These are phyloP conservation scores for Grosmannia huntii DNA, from an alignment of 2,329 filamentous ascomycete species.

Conservation along the genomic window DNA sequence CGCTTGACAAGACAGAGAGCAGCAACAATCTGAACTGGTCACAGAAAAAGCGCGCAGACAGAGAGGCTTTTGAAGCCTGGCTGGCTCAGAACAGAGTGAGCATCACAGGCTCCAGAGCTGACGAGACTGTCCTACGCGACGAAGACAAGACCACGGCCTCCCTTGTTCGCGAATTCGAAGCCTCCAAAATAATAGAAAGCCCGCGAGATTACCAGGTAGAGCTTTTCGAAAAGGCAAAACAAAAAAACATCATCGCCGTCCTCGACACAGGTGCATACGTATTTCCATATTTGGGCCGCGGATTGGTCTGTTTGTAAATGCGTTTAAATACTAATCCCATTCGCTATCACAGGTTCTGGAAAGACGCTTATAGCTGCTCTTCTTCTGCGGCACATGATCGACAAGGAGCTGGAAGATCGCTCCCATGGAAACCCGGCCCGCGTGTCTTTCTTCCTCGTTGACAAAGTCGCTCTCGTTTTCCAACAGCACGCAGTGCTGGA, in stretches of 20 bases:
- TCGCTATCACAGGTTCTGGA: conserved; percentile 54
- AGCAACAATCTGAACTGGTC: conserved; percentile 15
- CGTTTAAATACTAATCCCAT: background rate
- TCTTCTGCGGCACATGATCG: conserved; percentile 62
- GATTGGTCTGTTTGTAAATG: too few species aligned
- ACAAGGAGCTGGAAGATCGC: conserved; percentile 63
- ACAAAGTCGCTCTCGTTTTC: conserved; percentile 79
- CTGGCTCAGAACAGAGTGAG: conserved; percentile 23
- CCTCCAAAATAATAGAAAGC: conserved; percentile 51
- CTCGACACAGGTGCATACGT: conserved; percentile 61
- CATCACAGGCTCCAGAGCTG: conserved; percentile 15
- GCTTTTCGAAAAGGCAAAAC: conserved; percentile 76
- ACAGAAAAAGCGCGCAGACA: conserved; percentile 35
- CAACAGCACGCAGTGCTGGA: conserved; percentile 78
- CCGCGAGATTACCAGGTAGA: conserved; percentile 88
- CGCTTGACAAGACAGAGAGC: background rate
- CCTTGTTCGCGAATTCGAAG: conserved; percentile 24
- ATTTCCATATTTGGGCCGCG: background rate
- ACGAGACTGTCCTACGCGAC: conserved; percentile 16
- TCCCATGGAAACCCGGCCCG: conserved; percentile 44
- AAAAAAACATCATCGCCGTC: conserved; percentile 81
- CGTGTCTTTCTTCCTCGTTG: conserved; percentile 78
- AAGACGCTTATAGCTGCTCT: conserved; percentile 95
- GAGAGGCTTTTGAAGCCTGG: conserved; percentile 35
- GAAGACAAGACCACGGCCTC: conserved; percentile 20